Base-by-base conservation (phyloP, 768 basidiomycete genomes). In the Royoungia palumana region DNA sequence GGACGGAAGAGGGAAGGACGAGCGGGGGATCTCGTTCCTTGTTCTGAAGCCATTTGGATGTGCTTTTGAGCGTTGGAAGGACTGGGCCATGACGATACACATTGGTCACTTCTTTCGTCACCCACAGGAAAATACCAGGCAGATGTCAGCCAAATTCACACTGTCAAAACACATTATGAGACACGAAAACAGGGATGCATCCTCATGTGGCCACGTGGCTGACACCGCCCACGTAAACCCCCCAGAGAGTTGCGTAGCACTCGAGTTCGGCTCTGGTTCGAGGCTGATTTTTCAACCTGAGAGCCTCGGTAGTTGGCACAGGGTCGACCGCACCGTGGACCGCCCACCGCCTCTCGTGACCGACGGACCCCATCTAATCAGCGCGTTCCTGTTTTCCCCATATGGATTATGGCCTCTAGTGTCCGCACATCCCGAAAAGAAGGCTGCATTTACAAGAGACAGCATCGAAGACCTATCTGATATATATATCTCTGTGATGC, bases 91-190 rank as follows among this genome's bases (percentile, higher is more conserved):
- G 50, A 63, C 61, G 63, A 56, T 56, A 61, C 28, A 6, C 42
- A 35, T 63, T 54, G 51, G 56, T 58, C 47, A 62, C 53, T 11
- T 37, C 41, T 65, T 48, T 55, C 65, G 65, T 64, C 53, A 68
- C 50, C 32, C 50, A 55, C 55, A 66, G 65, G 49, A 61, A 62
- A 46, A 36, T 35, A 28, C 57, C 34, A 55, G 50, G 22, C 43
- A 38, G 30, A 6, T 66, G 65, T 58, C 61, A 54, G 2, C 11
- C 32, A 50, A 51, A 54, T 66, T 64, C 64, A 57, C 62, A 63
- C 63, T 42, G 63, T 65, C 60, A 62, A 59, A 37, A 32, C 54
- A 47, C 54, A 53, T 57, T 60, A 56, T 46, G 41, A 42, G 46
- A 49, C 56, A 52, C 49, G 35, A 51, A 32, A 49, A 19, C 27